Evolutionary conservation across 2,329 filamentous ascomycete species (phyloP), one percentile per base, ranked within the genome.

Genomic region (Lasiodiplodia sp.): DNA sequence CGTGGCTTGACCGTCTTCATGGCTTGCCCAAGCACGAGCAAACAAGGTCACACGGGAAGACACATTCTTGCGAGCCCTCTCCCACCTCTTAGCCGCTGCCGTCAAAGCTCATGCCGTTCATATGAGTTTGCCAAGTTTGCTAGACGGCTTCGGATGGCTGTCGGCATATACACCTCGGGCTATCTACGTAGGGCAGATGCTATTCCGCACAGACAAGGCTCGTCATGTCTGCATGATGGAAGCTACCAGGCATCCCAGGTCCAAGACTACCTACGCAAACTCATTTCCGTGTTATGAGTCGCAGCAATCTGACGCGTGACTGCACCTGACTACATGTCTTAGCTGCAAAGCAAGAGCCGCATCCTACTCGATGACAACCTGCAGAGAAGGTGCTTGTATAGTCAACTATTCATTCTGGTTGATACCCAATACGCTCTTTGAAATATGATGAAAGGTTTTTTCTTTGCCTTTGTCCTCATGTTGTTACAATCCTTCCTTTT

Each of bases 1-100:
- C 38, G 14, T 21, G 60, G 25, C 25, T 52, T 47, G 60, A 49
- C 60, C 58, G 11, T 63, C 28, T 64, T 64, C 31, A 49, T 49
- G 25, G 47, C 60, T 52, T 64, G n/a, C 23, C 25, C 28, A 44
- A 51, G 47, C 44, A 51, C 23, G 47, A 62, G 16, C 40, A 49
- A 51, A 47, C 44, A 47, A n/a, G 14, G 25, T 63, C 16, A 37
- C 34, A 63, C 18, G 58, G 16, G 6, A 28, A 40, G 28, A n/a
- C 3, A 25, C 47, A 38, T 28, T 51, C 7, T 47, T 47, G 58
- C 23, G 60, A 37, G 44, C 47, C 21, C 38, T 5, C 31, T 51
- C 34, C 28, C 28, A 31, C 18, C 47, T 37, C 34, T 51, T 40
- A 18, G n/a, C 58, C 44, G 44, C 10, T 25, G 44, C 23, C 23